Percentiles rank a stretch among this genome's conserved stretches.
These are phyloP conservation scores for Cercospora zeina DNA, from an alignment of 2,329 filamentous ascomycete species.

Conservation along the genomic window DNA sequence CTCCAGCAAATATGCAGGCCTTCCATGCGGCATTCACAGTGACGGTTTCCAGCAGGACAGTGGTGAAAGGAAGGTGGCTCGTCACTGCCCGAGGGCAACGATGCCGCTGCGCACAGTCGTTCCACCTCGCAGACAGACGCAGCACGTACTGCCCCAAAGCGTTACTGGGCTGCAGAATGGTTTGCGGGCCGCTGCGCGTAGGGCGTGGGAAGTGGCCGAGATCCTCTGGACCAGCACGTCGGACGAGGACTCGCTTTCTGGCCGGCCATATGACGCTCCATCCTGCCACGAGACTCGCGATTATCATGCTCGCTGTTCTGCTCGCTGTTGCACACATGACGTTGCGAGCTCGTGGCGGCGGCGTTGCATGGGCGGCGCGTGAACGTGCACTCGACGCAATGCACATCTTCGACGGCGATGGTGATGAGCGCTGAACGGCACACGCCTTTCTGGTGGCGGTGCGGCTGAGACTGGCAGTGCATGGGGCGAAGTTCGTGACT, in stretches of 20 bases:
- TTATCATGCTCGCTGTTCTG: not conserved
- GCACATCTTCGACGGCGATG: not conserved
- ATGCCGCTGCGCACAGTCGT: not conserved
- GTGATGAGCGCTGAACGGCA: not conserved
- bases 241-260: constrained; percentile 5
- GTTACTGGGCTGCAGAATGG: constrained; percentile 4
- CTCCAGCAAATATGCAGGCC: constrained; percentile 10
- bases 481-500: not conserved
- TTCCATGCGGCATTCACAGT: constrained; percentile 12
- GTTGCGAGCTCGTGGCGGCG: not conserved
- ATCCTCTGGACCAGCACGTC: constrained; percentile 6
- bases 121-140: not conserved
- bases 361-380: constrained; percentile 2
- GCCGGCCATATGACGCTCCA: not conserved
- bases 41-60: constrained; percentile 3
- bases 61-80: constrained; percentile 13
- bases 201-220: constrained; percentile 1
- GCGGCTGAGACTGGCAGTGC: not conserved
- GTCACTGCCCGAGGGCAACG: not conserved
- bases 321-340: constrained; percentile 13
- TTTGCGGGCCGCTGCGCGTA: constrained; percentile 9
- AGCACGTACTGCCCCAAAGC: constrained; percentile 14
- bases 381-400: constrained; percentile 3
- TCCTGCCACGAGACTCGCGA: not conserved
- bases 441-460: not conserved